Base-by-base conservation (phyloP, 2,329 filamentous ascomycete species). In the Diaporthe sp. region DNA sequence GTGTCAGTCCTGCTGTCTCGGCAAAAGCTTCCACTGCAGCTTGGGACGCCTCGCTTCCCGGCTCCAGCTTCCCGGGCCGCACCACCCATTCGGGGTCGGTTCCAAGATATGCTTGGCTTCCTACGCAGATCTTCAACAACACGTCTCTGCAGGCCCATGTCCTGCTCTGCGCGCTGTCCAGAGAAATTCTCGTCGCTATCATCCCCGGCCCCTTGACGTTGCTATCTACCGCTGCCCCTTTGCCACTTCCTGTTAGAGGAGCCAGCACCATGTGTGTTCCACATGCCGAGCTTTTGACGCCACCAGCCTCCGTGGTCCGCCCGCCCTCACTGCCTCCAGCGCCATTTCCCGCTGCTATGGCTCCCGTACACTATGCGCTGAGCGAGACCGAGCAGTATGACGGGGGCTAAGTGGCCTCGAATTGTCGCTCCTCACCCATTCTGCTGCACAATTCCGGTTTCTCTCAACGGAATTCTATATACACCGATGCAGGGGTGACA, bases 361-460 rank as follows among this genome's bases (percentile, higher is more conserved):
- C 63, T 68, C 32, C 22, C 39, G 32, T 68, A 25, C 63, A 39
- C 63, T 25, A 68, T 68, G 47, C 44, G 25, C 63, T 68, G 63
- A 68, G 56, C 70, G 70, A 72, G 70, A 72, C 70, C 70, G 70
- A 72, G 70, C 70, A 65, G 25, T 66, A 30, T 72, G 70, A 65
- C 42, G 58, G 58, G 70, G 58, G 44, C 61, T 51, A 51, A 51
- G 17, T 66, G 70, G 58, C 70, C 56, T 61, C 70, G 39, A 68
- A 68, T 53, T n/a, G 44, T 55, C 70, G 44, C 58, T 72, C 35
- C 58, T 50, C 47, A 10, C 58, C 32, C 35, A 56, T 72, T n/a
- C 61, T 66, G 58, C 61, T 51, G 70, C 58, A 39, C 51, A 63
- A 42, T 53, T 66, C 44, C 47, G 58, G 44, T 66, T 65, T 65